These are phyloP conservation scores for Phytopythium oedochilum DNA, from an alignment of 352 stramenopile genomes.

Conservation along the genomic window DNA sequence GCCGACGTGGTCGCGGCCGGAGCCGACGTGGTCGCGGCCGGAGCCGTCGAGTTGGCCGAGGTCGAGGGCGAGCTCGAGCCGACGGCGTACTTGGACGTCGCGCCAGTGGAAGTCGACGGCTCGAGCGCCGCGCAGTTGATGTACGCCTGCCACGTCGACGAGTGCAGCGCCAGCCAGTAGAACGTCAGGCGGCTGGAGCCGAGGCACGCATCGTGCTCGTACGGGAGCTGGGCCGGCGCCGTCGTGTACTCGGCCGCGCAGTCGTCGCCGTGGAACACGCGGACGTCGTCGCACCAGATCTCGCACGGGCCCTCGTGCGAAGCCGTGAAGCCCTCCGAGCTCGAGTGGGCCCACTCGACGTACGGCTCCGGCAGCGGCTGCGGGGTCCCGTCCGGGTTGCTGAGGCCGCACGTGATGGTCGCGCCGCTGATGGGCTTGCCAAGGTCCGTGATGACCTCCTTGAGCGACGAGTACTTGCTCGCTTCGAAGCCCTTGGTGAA, in stretches of 20 bases:
- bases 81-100: not conserved
- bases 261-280: slow-evolving; percentile 33
- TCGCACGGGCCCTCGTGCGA: slow-evolving; percentile 43
- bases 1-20: not conserved
- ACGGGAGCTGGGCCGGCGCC: slow-evolving; percentile 26
- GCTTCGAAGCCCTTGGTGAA: slow-evolving; percentile 20
- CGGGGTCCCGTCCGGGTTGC: slow-evolving; percentile 15
- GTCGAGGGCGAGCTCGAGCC: no score
- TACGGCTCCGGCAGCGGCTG: slow-evolving; percentile 15
- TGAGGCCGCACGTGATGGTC: slow-evolving; percentile 18
- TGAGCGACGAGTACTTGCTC: slow-evolving; percentile 22
- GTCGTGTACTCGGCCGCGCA: slow-evolving; percentile 28
- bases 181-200: slow-evolving; percentile 25
- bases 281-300: slow-evolving; percentile 38
- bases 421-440: slow-evolving; percentile 13
- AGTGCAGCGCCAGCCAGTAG: slow-evolving; percentile 42
- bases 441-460: slow-evolving; percentile 17
- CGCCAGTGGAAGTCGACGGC: no score
- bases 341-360: slow-evolving; percentile 22
- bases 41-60: not conserved
- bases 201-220: slow-evolving; percentile 21
- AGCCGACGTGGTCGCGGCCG: not conserved
- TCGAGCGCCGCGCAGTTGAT: slow-evolving; percentile 21
- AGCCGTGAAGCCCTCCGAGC: slow-evolving; percentile 21
- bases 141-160: slow-evolving; percentile 40